phyloP scores from a whole-genome alignment of 352 stramenopile species.

The Globisporangium perplexum region DNA sequence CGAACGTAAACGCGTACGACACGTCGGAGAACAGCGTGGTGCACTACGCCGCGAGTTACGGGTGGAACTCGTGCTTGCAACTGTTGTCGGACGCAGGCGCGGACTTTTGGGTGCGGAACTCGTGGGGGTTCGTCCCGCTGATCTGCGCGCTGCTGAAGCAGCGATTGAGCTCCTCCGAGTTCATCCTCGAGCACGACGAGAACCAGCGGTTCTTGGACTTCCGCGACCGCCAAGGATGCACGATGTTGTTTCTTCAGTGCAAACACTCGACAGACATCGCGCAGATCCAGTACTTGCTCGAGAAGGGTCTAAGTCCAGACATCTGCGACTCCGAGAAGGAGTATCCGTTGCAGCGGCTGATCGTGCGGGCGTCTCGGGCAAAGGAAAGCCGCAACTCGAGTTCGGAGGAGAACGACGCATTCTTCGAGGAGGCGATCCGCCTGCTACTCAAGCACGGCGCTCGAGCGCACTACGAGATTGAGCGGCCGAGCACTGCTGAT shows the following conservation, averaged over 20 bases:
- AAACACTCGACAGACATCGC: slow-evolving; percentile 54
- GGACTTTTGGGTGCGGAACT: slow-evolving; percentile 65
- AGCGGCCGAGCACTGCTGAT: slow-evolving; percentile 14
- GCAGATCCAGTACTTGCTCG: slow-evolving; percentile 63
- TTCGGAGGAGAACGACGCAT: slow-evolving; percentile 6
- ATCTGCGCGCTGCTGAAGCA: slow-evolving; percentile 69
- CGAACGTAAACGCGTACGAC: slow-evolving; percentile 75
- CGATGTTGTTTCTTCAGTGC: slow-evolving; percentile 80
- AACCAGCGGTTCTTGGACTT: slow-evolving; percentile 65
- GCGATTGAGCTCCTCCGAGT: slow-evolving; percentile 39
- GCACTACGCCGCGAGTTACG: slow-evolving; percentile 75
- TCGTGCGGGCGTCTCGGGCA: slow-evolving; percentile 26
- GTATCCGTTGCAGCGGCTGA: slow-evolving; percentile 56
- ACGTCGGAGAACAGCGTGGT: slow-evolving; percentile 70
- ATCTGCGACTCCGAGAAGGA: slow-evolving; percentile 54
- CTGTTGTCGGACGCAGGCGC: slow-evolving; percentile 47
- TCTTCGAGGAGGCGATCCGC: slow-evolving; percentile 42
- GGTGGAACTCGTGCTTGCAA: slow-evolving; percentile 61
- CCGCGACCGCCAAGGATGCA: slow-evolving; percentile 62
- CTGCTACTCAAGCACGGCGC: slow-evolving; percentile 51
- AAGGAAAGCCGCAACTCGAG: not conserved
- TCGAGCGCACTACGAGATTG: slow-evolving; percentile 36
- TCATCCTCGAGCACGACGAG: slow-evolving; percentile 57
- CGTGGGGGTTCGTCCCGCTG: slow-evolving; percentile 69
- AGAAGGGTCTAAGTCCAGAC: slow-evolving; percentile 67